These are phyloP conservation scores for Talaromyces sp. DNA, from an alignment of 2,329 filamentous ascomycete genomes.

Conservation along the genomic window DNA sequence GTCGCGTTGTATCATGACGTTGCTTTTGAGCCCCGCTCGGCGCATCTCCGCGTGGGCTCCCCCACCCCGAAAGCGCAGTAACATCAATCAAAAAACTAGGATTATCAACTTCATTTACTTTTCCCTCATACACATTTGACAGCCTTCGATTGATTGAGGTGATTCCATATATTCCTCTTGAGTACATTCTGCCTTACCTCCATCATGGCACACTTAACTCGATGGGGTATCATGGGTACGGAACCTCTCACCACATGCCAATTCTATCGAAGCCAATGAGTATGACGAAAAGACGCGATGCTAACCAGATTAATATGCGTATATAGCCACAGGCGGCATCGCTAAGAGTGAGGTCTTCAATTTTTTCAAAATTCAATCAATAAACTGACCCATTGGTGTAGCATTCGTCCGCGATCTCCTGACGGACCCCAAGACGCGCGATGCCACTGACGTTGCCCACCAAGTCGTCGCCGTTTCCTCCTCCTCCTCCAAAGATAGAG, in stretches of 20 bases:
- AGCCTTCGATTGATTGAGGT: too few species aligned
- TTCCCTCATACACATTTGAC: constrained; percentile 62
- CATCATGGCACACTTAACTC: constrained; percentile 40
- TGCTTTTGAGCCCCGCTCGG: constrained; percentile 32
- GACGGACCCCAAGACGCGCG: constrained; percentile 69
- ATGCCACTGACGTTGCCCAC: constrained; percentile 73
- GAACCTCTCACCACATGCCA: neutral
- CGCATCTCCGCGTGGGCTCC: constrained; percentile 18
- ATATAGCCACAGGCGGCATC: constrained; percentile 49
- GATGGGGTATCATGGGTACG: constrained; percentile 50
- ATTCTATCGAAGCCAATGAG: neutral
- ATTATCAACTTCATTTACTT: neutral
- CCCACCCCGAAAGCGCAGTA: too few species aligned
- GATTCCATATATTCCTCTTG: too few species aligned
- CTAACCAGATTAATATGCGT: constrained; percentile 18
- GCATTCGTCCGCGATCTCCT: constrained; percentile 77
- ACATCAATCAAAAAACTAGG: constrained; percentile 5
- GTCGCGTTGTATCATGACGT: constrained; percentile 19
- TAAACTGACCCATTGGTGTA: constrained; percentile 20
- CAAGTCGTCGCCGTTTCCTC: constrained; percentile 79
- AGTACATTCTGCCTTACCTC: constrained; percentile 35
- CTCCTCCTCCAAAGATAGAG: constrained; percentile 70
- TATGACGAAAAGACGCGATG: neutral
- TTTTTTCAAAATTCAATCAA: neutral
- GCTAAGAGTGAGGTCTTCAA: constrained; percentile 36